These are phyloP conservation scores for Westerdykella ornata DNA, from an alignment of 2,329 filamentous ascomycete genomes.

Conservation along the genomic window DNA sequence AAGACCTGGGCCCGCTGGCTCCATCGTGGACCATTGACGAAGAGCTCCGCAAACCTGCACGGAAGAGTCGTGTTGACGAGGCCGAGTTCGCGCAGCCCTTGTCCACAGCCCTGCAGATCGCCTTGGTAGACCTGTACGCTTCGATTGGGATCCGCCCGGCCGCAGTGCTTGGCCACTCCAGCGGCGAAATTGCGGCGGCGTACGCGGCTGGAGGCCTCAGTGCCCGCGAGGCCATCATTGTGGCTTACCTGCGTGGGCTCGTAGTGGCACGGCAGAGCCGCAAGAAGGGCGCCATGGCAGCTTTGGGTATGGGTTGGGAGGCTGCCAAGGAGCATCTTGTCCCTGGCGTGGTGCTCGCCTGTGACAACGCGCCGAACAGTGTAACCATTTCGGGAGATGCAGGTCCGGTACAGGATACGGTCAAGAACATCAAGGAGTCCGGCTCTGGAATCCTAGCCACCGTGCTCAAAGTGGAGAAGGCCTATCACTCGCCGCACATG, in stretches of 20 bases:
- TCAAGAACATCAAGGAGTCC: slow-evolving; percentile 26
- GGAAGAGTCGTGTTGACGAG: slow-evolving; percentile 5
- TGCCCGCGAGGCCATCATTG: slow-evolving; percentile 4
- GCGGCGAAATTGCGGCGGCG: slow-evolving; percentile 21
- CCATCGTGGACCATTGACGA: slow-evolving; percentile 1
- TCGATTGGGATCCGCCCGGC: slow-evolving; percentile 8
- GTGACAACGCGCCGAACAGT: slow-evolving; percentile 35
- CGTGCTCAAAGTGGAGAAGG: slow-evolving; percentile 35
- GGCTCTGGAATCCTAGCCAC: slow-evolving; percentile 28
- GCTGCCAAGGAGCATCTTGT: too few species aligned
- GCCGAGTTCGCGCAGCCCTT: slow-evolving; percentile 13
- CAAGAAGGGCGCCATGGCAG: too few species aligned
- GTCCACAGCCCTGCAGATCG: slow-evolving; percentile 12
- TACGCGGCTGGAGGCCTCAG: slow-evolving; percentile 14
- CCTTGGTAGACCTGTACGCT: slow-evolving; percentile 6
- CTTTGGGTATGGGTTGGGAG: too few species aligned
- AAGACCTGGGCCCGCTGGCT: not conserved
- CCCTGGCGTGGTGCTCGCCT: slow-evolving; percentile 1
- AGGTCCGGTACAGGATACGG: slow-evolving; percentile 26
- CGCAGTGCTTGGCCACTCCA: slow-evolving; percentile 16
- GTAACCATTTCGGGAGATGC: slow-evolving; percentile 41
- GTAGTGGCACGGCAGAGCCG: too few species aligned
- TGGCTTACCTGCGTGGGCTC: slow-evolving; percentile 6
- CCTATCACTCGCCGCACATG: slow-evolving; percentile 43
- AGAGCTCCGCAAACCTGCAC: not conserved